These are phyloP conservation scores for Mimosa bimucronata DNA, from an alignment of 306 rosid genomes.

Conservation along the genomic window DNA sequence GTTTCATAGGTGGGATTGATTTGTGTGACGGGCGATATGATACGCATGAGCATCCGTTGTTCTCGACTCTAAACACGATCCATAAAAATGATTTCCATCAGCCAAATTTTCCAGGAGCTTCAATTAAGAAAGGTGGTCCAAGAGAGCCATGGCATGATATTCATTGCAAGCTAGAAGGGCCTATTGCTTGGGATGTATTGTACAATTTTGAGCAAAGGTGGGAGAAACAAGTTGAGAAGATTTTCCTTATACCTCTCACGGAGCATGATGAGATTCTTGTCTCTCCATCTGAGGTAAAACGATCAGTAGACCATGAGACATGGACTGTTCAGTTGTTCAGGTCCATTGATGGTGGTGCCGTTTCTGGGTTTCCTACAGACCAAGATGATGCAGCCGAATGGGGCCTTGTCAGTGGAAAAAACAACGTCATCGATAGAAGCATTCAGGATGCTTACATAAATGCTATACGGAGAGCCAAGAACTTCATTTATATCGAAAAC, in stretches of 20 bases:
- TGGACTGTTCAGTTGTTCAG: constrained; percentile 90
- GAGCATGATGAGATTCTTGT: neutral
- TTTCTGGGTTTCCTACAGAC: constrained; percentile 50
- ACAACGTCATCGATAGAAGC: neutral
- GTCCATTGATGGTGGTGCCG: constrained; percentile 85
- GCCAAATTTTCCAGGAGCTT: neutral
- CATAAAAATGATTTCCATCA: neutral
- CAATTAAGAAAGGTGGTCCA: constrained; percentile 2
- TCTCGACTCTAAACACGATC: neutral
- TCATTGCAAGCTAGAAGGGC: neutral
- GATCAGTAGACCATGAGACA: constrained; percentile 38
- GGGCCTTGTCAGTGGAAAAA: neutral
- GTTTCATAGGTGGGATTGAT: constrained; percentile 48
- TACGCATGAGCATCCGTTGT: neutral
- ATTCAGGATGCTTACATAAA: neutral
- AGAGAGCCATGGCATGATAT: neutral
- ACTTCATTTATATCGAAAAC: neutral
- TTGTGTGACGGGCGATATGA: neutral
- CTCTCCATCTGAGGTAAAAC: neutral
- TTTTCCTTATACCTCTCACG: neutral
- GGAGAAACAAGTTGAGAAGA: neutral
- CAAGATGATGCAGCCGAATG: constrained; percentile 40
- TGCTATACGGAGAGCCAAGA: neutral
- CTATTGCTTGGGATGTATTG: neutral
- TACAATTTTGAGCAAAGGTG: neutral